phyloP scores from a whole-genome alignment of 2,329 filamentous ascomycete genomes.

The Xylaria sp. region DNA sequence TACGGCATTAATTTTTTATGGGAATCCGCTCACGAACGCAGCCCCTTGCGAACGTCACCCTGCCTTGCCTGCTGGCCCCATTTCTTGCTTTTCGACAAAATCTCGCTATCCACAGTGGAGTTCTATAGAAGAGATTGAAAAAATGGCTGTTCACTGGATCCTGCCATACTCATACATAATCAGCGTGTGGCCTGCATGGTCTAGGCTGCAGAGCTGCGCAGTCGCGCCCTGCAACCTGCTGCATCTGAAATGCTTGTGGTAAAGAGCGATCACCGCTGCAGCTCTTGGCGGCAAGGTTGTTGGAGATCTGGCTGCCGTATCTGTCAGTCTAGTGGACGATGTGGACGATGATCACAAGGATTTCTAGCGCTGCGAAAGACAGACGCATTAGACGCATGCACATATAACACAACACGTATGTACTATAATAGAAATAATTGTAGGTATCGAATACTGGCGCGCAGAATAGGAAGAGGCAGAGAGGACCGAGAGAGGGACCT shows the following conservation, averaged over 20 bases:
- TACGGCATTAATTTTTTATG: neutral
- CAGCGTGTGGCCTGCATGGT: too few species aligned
- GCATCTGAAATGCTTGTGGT: conserved; percentile 19
- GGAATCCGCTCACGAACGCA: conserved; percentile 9
- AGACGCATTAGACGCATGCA: too few species aligned
- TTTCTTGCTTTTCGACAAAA: conserved; percentile 22
- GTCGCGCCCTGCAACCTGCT: neutral
- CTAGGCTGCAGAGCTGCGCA: conserved; percentile 1
- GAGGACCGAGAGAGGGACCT: too few species aligned
- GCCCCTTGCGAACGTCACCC: conserved; percentile 11
- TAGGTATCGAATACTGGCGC: neutral
- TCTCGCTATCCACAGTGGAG: conserved; percentile 23
- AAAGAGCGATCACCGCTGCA: conserved; percentile 26
- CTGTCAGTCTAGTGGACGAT: conserved; percentile 15
- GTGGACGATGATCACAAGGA: neutral
- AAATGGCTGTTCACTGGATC: neutral
- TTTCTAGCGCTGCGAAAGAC: neutral
- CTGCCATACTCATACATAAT: too few species aligned
- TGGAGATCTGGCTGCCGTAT: conserved; percentile 26
- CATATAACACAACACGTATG: too few species aligned
- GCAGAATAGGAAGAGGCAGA: neutral
- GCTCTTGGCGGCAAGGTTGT: conserved; percentile 22
- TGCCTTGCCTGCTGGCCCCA: too few species aligned
- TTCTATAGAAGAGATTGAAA: neutral
- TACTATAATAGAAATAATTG: too few species aligned